Evolutionary conservation across 495 filamentous ascomycete species (phyloP).

Genomic region (Neurospora sp.): DNA sequence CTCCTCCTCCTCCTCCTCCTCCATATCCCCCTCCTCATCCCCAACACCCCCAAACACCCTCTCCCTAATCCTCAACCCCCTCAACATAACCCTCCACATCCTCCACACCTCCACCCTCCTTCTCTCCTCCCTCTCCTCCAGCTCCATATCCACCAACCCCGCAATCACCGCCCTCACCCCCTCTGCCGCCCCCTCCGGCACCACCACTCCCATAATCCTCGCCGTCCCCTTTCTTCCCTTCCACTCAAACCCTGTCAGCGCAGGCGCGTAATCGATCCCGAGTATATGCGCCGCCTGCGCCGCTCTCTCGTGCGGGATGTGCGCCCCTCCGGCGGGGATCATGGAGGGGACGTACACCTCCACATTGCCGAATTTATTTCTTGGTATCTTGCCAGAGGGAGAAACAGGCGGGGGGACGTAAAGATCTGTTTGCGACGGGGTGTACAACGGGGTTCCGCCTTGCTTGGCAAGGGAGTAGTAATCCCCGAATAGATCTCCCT

Average conservation of each 20-base stretch:
- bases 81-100: slow-evolving; percentile 68
- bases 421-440: slow-evolving; percentile 60
- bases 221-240: slow-evolving; percentile 73
- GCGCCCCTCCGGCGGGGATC: slow-evolving; percentile 72
- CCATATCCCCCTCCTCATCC: slow-evolving; percentile 24
- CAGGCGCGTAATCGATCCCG: slow-evolving; percentile 78
- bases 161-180: slow-evolving; percentile 58
- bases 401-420: slow-evolving; percentile 66
- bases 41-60: slow-evolving; percentile 50
- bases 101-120: slow-evolving; percentile 48
- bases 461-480: slow-evolving; percentile 13
- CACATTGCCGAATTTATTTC: slow-evolving; percentile 80
- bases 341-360: slow-evolving; percentile 90
- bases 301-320: slow-evolving; percentile 53
- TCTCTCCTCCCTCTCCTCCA: slow-evolving; percentile 45
- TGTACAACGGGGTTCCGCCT: slow-evolving; percentile 53
- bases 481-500: slow-evolving; percentile 27
- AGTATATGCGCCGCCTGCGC: slow-evolving; percentile 62
- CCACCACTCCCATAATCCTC: slow-evolving; percentile 62
- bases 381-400: slow-evolving; percentile 62
- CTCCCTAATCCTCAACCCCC: slow-evolving; percentile 67
- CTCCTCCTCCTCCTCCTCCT: slow-evolving; percentile 15
- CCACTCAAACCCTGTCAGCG: slow-evolving; percentile 84
- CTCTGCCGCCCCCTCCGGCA: slow-evolving; percentile 59
- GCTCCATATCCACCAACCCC: slow-evolving; percentile 52